Percentiles rank a stretch among this genome's conserved stretches.
Conservation (phyloP, 2,329 filamentous ascomycete genomes). For the Sarocladium oryzae region DNA sequence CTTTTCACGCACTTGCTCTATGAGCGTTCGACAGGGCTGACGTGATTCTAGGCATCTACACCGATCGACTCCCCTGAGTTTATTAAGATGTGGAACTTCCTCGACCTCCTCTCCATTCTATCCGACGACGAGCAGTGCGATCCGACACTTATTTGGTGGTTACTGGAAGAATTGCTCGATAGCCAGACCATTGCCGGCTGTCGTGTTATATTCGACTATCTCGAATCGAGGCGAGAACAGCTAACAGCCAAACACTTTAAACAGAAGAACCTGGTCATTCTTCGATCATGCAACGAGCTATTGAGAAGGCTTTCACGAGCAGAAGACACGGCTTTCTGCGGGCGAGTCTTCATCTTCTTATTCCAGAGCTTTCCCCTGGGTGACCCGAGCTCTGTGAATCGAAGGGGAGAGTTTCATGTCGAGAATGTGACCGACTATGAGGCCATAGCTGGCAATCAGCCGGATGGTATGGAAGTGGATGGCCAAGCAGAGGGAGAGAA, state of each 20-base stretch:
- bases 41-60: slow-evolving; percentile 56
- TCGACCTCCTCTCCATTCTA: slow-evolving; percentile 85
- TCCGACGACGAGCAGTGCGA: slow-evolving; percentile 76
- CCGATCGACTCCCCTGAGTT: slow-evolving; percentile 73
- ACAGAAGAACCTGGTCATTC: slow-evolving; percentile 79
- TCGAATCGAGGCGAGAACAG: slow-evolving; percentile 85
- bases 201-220: slow-evolving; percentile 84
- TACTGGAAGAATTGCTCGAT: slow-evolving; percentile 91
- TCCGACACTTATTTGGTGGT: slow-evolving; percentile 75
- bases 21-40: not conserved
- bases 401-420: slow-evolving; percentile 89
- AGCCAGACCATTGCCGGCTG: slow-evolving; percentile 93
- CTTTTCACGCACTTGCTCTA: slow-evolving; percentile 18
- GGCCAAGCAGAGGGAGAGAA: slow-evolving; percentile 31
- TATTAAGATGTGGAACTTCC: slow-evolving; percentile 82
- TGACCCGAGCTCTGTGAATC: slow-evolving; percentile 94
- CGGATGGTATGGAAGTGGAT: slow-evolving; percentile 59
- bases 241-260: slow-evolving; percentile 76
- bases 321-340: slow-evolving; percentile 95
- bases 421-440: slow-evolving; percentile 85
- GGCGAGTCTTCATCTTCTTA: slow-evolving; percentile 94
- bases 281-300: slow-evolving; percentile 93
- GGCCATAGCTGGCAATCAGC: slow-evolving; percentile 35
- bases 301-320: slow-evolving; percentile 89
- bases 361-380: slow-evolving; percentile 97